Conservation (phyloP, 1,284 basidiomycete genomes). For the Schizopora paradoxa region DNA sequence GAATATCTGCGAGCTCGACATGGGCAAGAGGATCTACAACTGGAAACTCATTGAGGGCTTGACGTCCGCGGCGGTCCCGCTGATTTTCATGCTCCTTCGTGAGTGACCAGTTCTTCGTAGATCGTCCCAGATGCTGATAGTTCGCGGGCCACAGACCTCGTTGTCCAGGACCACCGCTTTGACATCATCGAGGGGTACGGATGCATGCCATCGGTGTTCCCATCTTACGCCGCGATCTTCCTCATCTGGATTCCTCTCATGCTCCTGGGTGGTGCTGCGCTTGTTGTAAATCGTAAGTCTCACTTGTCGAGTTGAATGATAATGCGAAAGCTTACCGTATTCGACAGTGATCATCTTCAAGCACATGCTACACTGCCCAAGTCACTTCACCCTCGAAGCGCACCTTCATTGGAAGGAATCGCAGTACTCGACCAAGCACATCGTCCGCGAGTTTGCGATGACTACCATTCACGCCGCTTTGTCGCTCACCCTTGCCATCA, state of each 20-base stretch:
- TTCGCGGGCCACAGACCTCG: slow-evolving; percentile 39
- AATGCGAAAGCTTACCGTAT: neutral
- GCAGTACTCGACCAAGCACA: too few relatives aligned
- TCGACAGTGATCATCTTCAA: slow-evolving; percentile 8
- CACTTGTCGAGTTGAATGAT: too few relatives aligned
- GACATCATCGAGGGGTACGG: slow-evolving; percentile 59
- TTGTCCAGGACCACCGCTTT: slow-evolving; percentile 67
- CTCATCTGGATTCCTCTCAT: slow-evolving; percentile 57
- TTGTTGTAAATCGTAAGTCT: slow-evolving; percentile 5
- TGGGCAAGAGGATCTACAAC: slow-evolving; percentile 32
- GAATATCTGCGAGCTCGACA: slow-evolving; percentile 30
- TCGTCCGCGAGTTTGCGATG: too few relatives aligned
- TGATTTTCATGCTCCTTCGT: slow-evolving; percentile 57
- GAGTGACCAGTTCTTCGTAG: slow-evolving; percentile 26
- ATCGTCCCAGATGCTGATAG: neutral
- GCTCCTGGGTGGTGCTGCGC: slow-evolving; percentile 27
- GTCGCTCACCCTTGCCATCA: too few relatives aligned
- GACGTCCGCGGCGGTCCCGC: slow-evolving; percentile 49
- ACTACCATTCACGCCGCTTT: too few relatives aligned
- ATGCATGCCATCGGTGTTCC: slow-evolving; percentile 54
- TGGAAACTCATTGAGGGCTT: slow-evolving; percentile 41
- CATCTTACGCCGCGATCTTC: slow-evolving; percentile 44
- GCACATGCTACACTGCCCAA: too few relatives aligned
- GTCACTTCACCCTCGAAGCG: too few relatives aligned
- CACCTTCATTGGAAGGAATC: too few relatives aligned